phyloP scores from a whole-genome alignment of 345 rosid genomes.

The Stellera chamaejasme region DNA sequence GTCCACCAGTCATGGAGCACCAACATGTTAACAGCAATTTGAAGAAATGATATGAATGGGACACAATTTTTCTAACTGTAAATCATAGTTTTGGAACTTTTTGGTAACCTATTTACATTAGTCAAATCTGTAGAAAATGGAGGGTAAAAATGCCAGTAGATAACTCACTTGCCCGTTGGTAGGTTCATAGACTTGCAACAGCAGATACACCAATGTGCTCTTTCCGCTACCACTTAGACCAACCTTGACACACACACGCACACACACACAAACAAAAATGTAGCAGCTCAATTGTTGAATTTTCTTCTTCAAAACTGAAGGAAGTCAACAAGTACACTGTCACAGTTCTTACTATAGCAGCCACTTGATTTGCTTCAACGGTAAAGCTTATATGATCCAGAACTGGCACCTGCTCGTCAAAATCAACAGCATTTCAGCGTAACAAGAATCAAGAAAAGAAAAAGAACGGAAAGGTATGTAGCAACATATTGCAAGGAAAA shows the following conservation, averaged over 20 bases:
- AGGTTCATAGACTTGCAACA: slow-evolving; percentile 39
- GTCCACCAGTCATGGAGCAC: neutral
- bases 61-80: neutral
- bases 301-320: slow-evolving; percentile 1
- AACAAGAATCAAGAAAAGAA: too few species aligned
- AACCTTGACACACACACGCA: slow-evolving; percentile 22
- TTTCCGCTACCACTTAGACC: slow-evolving; percentile 47
- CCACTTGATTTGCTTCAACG: slow-evolving; percentile 30
- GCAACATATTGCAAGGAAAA: neutral
- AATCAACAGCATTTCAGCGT: neutral
- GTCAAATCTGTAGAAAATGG: neutral
- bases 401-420: slow-evolving; percentile 24
- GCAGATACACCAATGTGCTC: slow-evolving; percentile 33
- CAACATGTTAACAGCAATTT: neutral
- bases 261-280: slow-evolving; percentile 2
- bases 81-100: neutral
- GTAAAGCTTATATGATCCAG: slow-evolving; percentile 27
- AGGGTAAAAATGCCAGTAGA: neutral
- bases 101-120: neutral
- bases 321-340: neutral
- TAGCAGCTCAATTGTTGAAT: slow-evolving; percentile 2
- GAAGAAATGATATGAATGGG: too few species aligned
- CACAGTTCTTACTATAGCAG: slow-evolving; percentile 33
- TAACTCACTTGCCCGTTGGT: slow-evolving; percentile 31
- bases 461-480: too few species aligned